A percentile compares a stretch with the other conserved stretches of the same genome.
phyloP scores from a whole-genome alignment of 2,329 filamentous ascomycete genomes.

The Trichophyton verrucosum region DNA sequence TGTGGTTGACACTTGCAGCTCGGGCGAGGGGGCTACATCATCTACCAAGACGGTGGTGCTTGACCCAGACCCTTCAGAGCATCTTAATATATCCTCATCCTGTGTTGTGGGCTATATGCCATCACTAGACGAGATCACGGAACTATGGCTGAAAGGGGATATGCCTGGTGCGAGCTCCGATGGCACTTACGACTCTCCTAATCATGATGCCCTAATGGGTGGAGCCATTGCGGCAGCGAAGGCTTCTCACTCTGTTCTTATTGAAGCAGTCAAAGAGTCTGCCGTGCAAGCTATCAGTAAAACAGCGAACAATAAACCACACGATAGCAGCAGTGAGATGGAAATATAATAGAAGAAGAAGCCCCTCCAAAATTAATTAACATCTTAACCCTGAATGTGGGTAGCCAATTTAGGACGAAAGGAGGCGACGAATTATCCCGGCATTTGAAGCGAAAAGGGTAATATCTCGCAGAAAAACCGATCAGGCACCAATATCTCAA shows the following conservation, averaged over 20 bases:
- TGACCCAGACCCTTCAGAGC: constrained; percentile 73
- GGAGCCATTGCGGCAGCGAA: constrained; percentile 51
- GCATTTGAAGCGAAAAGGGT: too few relatives aligned
- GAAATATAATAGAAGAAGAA: not conserved
- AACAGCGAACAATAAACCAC: not conserved
- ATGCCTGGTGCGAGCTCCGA: constrained; percentile 24
- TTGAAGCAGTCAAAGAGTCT: constrained; percentile 49
- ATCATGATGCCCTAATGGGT: constrained; percentile 46
- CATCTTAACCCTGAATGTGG: not conserved
- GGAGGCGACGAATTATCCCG: too few relatives aligned
- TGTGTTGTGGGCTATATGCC: constrained; percentile 87
- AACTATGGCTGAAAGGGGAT: constrained; percentile 84
- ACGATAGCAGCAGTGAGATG: not conserved
- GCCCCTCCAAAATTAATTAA: not conserved
- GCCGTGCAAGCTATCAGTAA: constrained; percentile 30
- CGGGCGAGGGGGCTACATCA: constrained; percentile 16
- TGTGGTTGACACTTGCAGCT: constrained; percentile 39
- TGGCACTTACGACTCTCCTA: constrained; percentile 25
- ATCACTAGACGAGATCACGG: constrained; percentile 77
- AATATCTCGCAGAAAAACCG: too few relatives aligned
- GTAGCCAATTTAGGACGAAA: too few relatives aligned
- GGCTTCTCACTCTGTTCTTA: constrained; percentile 47
- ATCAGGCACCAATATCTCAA: not conserved
- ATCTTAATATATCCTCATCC: constrained; percentile 62
- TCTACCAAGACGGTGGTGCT: constrained; percentile 40